These are phyloP conservation scores for Alternaria ventricosa DNA, from an alignment of 2,329 filamentous ascomycete genomes.

Conservation along the genomic window DNA sequence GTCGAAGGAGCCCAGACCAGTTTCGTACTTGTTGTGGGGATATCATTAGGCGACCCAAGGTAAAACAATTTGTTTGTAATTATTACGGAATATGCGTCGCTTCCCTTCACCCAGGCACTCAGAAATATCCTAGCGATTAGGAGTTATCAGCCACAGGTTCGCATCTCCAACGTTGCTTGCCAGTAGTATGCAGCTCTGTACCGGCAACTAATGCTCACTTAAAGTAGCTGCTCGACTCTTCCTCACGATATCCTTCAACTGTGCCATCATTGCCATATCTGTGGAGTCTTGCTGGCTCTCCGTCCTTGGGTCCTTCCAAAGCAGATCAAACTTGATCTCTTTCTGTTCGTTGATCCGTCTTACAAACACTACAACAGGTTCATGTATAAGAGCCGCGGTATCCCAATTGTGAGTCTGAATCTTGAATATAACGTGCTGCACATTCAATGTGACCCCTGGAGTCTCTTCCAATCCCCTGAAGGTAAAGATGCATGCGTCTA, in stretches of 20 bases:
- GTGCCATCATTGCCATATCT: neutral
- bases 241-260: neutral
- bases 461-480: neutral
- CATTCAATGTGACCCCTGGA: neutral
- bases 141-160: neutral
- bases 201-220: neutral
- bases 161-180: neutral
- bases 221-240: neutral
- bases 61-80: neutral
- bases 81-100: neutral
- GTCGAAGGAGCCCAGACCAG: neutral
- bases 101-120: neutral
- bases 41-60: neutral
- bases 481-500: neutral
- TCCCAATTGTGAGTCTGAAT: neutral
- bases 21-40: neutral
- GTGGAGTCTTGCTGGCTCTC: neutral
- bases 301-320: neutral
- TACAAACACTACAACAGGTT: neutral
- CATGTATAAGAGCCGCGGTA: neutral
- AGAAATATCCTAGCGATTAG: neutral
- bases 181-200: neutral
- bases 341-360: neutral
- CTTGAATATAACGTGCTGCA: conserved; percentile 1
- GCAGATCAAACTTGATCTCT: neutral